A percentile compares a stretch with the other conserved stretches of the same genome.
Evolutionary conservation across 257 asterid species (phyloP).

Genomic region (Penstemon eatonii): DNA sequence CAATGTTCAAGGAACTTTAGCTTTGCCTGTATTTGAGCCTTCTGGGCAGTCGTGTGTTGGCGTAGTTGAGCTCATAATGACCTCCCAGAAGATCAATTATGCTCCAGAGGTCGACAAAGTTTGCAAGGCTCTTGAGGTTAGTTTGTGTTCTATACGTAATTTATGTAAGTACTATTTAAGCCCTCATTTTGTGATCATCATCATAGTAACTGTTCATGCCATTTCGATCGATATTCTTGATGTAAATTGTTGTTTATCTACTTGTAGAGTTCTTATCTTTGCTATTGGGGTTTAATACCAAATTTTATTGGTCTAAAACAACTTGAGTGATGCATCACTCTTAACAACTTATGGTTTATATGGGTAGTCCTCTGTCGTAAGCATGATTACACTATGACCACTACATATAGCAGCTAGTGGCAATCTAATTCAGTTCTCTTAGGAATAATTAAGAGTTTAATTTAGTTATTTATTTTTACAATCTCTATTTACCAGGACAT

Average conservation of each 20-base stretch:
- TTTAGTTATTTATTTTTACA: neutral
- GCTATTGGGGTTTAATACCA: neutral
- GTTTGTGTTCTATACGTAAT: constrained; percentile 31
- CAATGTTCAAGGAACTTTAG: constrained; percentile 85
- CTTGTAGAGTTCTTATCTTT: neutral
- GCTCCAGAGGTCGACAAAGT: constrained; percentile 96
- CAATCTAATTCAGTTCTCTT: constrained; percentile 17
- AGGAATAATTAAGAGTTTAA: constrained; percentile 1
- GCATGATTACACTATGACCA: constrained; percentile 3
- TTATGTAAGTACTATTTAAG: constrained; percentile 12
- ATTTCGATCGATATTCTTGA: constrained; percentile 1
- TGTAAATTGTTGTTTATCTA: constrained; percentile 5
- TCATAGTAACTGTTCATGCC: constrained; percentile 1
- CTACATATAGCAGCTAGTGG: constrained; percentile 9
- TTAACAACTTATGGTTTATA: neutral
- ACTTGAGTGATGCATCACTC: constrained; percentile 15
- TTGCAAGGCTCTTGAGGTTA: constrained; percentile 98
- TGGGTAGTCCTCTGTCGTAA: constrained; percentile 10
- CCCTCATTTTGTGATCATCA: constrained; percentile 15
- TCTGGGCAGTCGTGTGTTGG: constrained; percentile 86
- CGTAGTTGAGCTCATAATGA: constrained; percentile 91
- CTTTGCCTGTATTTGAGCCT: constrained; percentile 90
- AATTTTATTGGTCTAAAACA: constrained; percentile 7
- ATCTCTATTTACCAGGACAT: neutral
- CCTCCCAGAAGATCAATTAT: constrained; percentile 84